Evolutionary conservation across 352 stramenopile genomes (phyloP).

Genomic region (Globisporangium cederbergense): DNA sequence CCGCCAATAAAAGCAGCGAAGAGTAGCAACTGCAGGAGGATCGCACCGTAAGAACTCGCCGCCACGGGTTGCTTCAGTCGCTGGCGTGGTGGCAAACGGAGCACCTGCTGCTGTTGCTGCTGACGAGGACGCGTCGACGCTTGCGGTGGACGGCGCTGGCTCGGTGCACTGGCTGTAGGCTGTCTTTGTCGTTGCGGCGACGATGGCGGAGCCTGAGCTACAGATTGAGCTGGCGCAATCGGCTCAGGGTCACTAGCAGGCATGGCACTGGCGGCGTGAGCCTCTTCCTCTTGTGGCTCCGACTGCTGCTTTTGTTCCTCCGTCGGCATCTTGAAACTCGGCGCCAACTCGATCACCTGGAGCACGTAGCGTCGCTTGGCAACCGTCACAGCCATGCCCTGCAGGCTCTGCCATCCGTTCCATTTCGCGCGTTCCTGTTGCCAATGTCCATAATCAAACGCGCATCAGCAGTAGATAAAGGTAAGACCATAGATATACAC

Average conservation of each 20-base stretch:
- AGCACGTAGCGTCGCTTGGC: constrained; percentile 55
- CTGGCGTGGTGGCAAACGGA: not conserved
- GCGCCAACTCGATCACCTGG: constrained; percentile 44
- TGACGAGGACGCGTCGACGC: not conserved
- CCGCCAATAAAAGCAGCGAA: constrained; percentile 14
- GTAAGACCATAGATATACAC: not conserved
- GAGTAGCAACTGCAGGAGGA: constrained; percentile 18
- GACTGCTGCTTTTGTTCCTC: not conserved
- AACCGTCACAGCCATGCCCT: constrained; percentile 29
- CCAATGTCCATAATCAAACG: not conserved
- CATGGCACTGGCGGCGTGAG: no score
- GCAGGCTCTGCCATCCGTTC: constrained; percentile 46
- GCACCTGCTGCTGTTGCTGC: not conserved
- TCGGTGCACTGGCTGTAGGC: not conserved
- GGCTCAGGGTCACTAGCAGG: not conserved
- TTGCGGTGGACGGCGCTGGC: not conserved
- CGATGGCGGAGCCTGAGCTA: not conserved
- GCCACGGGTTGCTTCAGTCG: constrained; percentile 10
- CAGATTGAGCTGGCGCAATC: not conserved
- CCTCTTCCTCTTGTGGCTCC: not conserved
- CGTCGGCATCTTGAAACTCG: constrained; percentile 39
- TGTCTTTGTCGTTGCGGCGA: not conserved
- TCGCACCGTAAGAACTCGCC: constrained; percentile 9
- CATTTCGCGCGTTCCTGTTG: constrained; percentile 55
- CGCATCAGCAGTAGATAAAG: not conserved